phyloP scores from a whole-genome alignment of 2,329 filamentous ascomycete genomes.

The Aspergillus ustus region DNA sequence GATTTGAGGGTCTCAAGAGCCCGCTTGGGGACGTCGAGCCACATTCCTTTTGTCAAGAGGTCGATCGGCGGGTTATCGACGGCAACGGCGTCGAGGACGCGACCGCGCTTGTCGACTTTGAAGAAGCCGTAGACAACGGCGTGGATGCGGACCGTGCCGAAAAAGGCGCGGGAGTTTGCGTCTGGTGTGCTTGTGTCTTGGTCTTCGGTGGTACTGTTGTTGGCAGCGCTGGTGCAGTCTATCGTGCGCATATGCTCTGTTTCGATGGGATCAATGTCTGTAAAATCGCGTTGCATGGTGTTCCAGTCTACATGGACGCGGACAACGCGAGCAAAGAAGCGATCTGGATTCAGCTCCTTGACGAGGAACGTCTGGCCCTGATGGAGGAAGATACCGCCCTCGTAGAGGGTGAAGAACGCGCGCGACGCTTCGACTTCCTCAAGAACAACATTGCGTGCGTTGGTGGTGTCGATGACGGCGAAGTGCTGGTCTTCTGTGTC shows the following conservation, averaged over 20 bases:
- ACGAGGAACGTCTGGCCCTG: slow-evolving; percentile 94
- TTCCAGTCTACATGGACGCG: slow-evolving; percentile 93
- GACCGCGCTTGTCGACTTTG: slow-evolving; percentile 85
- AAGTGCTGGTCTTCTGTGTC: slow-evolving; percentile 93
- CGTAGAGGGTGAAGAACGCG: slow-evolving; percentile 95
- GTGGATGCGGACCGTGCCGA: slow-evolving; percentile 82
- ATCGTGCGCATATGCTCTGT: slow-evolving; percentile 85
- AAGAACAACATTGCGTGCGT: slow-evolving; percentile 80
- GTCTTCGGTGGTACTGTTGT: neutral
- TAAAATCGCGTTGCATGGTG: slow-evolving; percentile 89
- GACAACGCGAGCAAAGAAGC: slow-evolving; percentile 83
- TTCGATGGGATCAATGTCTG: slow-evolving; percentile 90
- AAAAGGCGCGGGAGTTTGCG: slow-evolving; percentile 74
- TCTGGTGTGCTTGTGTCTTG: neutral
- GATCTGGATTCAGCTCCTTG: slow-evolving; percentile 81
- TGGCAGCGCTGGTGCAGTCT: slow-evolving; percentile 22
- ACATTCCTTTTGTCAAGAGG: slow-evolving; percentile 85
- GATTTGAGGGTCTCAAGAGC: slow-evolving; percentile 79
- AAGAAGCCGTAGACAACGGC: slow-evolving; percentile 96
- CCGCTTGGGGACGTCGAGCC: slow-evolving; percentile 83
- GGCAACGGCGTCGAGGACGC: slow-evolving; percentile 87
- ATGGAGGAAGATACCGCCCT: slow-evolving; percentile 95
- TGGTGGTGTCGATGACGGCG: slow-evolving; percentile 83
- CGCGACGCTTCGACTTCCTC: slow-evolving; percentile 95
- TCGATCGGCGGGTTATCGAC: slow-evolving; percentile 93